A percentile compares a stretch with the other conserved stretches of the same genome.
phyloP scores from a whole-genome alignment of 768 basidiomycete genomes.

The Saitozyma podzolica region DNA sequence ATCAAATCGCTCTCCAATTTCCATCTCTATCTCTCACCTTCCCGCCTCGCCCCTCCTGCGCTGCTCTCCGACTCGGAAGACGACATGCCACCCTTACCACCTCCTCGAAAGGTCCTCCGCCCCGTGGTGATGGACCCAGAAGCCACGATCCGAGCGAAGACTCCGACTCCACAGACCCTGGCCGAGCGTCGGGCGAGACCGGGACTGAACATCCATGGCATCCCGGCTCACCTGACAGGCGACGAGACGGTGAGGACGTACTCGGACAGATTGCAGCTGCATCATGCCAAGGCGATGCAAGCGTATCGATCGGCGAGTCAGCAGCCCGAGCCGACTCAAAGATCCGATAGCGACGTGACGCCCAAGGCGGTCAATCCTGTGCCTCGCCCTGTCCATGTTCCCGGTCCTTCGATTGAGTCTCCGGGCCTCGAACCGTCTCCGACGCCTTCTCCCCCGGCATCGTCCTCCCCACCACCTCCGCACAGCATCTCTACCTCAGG shows the following conservation, averaged over 20 bases:
- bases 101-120: conserved; percentile 10
- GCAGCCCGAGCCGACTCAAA: too few relatives aligned
- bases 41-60: conserved; percentile 43
- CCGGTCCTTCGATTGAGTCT: too few relatives aligned
- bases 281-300: conserved; percentile 37
- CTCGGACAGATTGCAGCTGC: conserved; percentile 38
- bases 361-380: too few relatives aligned
- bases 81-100: conserved; percentile 12
- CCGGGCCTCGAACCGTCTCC: too few relatives aligned
- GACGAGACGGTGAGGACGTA: conserved; percentile 32
- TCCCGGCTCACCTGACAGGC: too few relatives aligned
- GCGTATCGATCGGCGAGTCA: not conserved
- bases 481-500: too few relatives aligned
- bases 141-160: not conserved
- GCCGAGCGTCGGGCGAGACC: conserved; percentile 20
- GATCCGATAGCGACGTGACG: too few relatives aligned
- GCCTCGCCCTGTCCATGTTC: too few relatives aligned
- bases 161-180: not conserved
- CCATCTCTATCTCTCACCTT: conserved; percentile 49
- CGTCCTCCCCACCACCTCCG: too few relatives aligned
- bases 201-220: conserved; percentile 6
- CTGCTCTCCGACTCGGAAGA: conserved; percentile 35
- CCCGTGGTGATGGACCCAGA: conserved; percentile 20
- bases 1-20: conserved; percentile 48
- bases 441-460: too few relatives aligned